A percentile compares a stretch with the other conserved stretches of the same genome.
phyloP scores from a whole-genome alignment of 495 filamentous ascomycete species.

The Talaromyces stipitatus region DNA sequence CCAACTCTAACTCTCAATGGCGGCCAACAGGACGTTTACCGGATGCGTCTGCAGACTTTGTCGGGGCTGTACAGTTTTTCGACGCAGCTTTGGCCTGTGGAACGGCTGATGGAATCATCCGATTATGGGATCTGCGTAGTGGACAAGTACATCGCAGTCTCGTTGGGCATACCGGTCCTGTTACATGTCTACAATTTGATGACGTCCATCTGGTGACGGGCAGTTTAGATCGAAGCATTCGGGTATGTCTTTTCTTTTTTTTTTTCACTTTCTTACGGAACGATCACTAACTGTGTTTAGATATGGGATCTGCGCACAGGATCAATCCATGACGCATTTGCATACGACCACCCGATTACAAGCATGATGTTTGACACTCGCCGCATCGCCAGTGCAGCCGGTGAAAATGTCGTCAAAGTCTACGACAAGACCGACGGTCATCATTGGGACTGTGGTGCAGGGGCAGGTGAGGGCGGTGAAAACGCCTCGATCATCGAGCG shows the following conservation, averaged over 20 bases:
- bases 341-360: conserved; percentile 87
- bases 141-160: conserved; percentile 94
- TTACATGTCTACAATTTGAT: conserved; percentile 94
- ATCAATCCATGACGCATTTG: conserved; percentile 92
- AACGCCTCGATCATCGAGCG: conserved; percentile 67
- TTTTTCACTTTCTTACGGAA: background rate
- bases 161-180: conserved; percentile 92
- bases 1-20: conserved; percentile 49
- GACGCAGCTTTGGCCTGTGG: conserved; percentile 96
- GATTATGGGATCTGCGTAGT: conserved; percentile 93
- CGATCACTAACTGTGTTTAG: conserved; percentile 37
- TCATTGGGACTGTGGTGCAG: conserved; percentile 95
- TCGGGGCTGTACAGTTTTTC: conserved; percentile 92
- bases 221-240: conserved; percentile 85
- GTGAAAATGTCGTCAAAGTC: conserved; percentile 89
- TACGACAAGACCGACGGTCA: conserved; percentile 95
- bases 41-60: conserved; percentile 77
- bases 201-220: conserved; percentile 93
- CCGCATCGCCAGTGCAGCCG: conserved; percentile 83
- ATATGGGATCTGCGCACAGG: conserved; percentile 98
- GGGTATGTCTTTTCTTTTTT: conserved; percentile 46
- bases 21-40: conserved; percentile 50
- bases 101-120: conserved; percentile 95
- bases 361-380: conserved; percentile 97
- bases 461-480: conserved; percentile 54